Evolutionary conservation across 2,329 filamentous ascomycete genomes (phyloP).

Genomic region (Alternaria brassicae): DNA sequence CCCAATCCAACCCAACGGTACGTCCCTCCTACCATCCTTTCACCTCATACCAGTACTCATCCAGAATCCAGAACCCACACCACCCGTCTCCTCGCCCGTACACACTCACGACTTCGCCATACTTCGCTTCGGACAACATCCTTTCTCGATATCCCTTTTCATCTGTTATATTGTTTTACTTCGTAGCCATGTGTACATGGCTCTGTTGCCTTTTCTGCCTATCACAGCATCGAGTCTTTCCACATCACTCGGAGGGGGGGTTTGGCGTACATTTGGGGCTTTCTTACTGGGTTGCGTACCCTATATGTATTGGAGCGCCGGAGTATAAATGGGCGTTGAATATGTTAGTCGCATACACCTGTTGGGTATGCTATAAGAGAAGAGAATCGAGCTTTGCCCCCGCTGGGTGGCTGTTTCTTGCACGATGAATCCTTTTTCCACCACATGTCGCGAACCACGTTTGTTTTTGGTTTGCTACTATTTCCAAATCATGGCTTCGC

Average conservation of each 20-base stretch:
- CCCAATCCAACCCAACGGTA: no score
- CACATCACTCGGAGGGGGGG: conserved; percentile 5
- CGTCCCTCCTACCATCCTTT: background rate
- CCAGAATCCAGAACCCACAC: background rate
- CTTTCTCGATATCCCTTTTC: conserved; percentile 30
- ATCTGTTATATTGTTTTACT: conserved; percentile 24
- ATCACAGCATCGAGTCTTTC: conserved; percentile 10
- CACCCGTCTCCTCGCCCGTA: conserved; percentile 1
- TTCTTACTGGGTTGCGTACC: conserved; percentile 12
- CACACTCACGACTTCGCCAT: conserved; percentile 19
- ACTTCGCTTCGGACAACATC: conserved; percentile 22
- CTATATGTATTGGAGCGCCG: conserved; percentile 17
- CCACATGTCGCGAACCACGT: background rate
- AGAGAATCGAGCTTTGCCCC: conserved; percentile 10
- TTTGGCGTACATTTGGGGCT: conserved; percentile 6
- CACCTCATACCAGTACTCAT: background rate
- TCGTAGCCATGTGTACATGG: conserved; percentile 19
- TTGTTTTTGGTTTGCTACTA: background rate
- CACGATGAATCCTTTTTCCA: background rate
- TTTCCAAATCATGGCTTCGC: background rate
- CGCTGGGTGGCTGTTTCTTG: background rate
- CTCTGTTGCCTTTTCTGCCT: conserved; percentile 10
- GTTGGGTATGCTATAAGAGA: conserved; percentile 3
- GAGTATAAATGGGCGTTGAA: conserved; percentile 16
- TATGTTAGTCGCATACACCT: conserved; percentile 8